Base-by-base conservation (phyloP, 2,329 filamentous ascomycete species). In the Cercospora sp. region DNA sequence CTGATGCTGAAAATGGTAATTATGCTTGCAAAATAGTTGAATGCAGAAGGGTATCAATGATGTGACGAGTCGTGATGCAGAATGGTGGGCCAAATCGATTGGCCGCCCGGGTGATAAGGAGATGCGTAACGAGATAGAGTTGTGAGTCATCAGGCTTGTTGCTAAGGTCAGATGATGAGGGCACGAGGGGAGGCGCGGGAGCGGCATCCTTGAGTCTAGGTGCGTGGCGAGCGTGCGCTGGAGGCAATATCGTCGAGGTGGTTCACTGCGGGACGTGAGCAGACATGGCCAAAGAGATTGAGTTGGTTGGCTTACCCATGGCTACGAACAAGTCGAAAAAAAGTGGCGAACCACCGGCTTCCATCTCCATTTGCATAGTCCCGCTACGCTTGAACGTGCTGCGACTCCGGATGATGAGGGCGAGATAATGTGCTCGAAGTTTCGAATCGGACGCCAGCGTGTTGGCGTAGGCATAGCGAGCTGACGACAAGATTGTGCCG, bases 341-440 rank as follows among this genome's bases (percentile, higher is more conserved):
- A 67, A 96, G 84, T 18, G 74, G 67, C 76, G 91, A 91, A 64
- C 92, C 92, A 30, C 94, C 94, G 69, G 88, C 87, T 79, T 91
- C 91, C 93, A 97, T 97, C 82, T 97, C 93, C 73, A 92, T 87
- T 81, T 97, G 94, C 93, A 97, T 96, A 3, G 93, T 97, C 64
- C 93, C 93, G 80, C 93, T 96, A 65, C 92, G 87, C 85, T 96
- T 97, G 82, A 97, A 97, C 2, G 92, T 96, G 77, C 87, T 87
- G 72, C 94, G 88, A 74, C 90, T 92, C 72, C 93, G 89, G 77
- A 97, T 96, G 80, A 97, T 96, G 77, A 97, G 88, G 18, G 94
- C 93, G 42, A 97, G 88, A 75, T 96, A 97, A 80, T 97, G 93
- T 26, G 93, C 93, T 67, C 94, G 87, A 64, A 97, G 85, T 80